phyloP scores from a whole-genome alignment of 345 rosid species.

The Eutrema heterophyllum region DNA sequence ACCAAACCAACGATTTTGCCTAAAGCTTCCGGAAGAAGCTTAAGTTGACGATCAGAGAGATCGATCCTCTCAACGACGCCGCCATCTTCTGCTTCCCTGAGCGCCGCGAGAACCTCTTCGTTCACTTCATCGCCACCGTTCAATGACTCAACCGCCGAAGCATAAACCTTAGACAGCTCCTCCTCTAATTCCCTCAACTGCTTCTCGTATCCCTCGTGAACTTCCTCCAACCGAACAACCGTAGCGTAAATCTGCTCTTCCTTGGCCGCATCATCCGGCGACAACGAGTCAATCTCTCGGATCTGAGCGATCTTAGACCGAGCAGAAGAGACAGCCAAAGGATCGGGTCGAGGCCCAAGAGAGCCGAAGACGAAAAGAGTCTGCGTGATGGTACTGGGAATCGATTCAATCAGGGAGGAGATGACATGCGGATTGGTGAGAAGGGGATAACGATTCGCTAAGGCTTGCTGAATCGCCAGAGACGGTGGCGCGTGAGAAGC shows the following conservation, averaged over 20 bases:
- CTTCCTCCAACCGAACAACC: slow-evolving; percentile 59
- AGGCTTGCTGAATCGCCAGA: slow-evolving; percentile 25
- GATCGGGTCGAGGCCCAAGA: slow-evolving; percentile 73
- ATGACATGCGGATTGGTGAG: slow-evolving; percentile 47
- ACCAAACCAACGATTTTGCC: slow-evolving; percentile 54
- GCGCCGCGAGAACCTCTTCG: slow-evolving; percentile 46
- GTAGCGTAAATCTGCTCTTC: slow-evolving; percentile 47
- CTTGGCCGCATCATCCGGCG: slow-evolving; percentile 48
- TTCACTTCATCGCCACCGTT: slow-evolving; percentile 33
- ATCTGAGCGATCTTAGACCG: slow-evolving; percentile 50
- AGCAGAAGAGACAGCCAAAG: slow-evolving; percentile 52
- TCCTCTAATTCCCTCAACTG: slow-evolving; percentile 65
- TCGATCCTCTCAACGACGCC: slow-evolving; percentile 50
- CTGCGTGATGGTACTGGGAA: slow-evolving; percentile 47
- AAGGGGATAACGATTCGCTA: slow-evolving; percentile 41
- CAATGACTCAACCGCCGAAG: slow-evolving; percentile 33
- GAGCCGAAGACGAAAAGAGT: slow-evolving; percentile 55
- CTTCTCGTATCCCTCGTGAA: slow-evolving; percentile 59
- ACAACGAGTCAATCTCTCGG: slow-evolving; percentile 36
- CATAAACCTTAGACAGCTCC: slow-evolving; percentile 47
- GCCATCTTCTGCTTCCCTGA: slow-evolving; percentile 39
- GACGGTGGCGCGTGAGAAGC: slow-evolving; percentile 41
- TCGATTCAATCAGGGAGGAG: slow-evolving; percentile 46
- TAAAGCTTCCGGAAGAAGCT: slow-evolving; percentile 69
- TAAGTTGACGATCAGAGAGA: slow-evolving; percentile 54